phyloP scores from a whole-genome alignment of 345 rosid species.

The Punica granatum region DNA sequence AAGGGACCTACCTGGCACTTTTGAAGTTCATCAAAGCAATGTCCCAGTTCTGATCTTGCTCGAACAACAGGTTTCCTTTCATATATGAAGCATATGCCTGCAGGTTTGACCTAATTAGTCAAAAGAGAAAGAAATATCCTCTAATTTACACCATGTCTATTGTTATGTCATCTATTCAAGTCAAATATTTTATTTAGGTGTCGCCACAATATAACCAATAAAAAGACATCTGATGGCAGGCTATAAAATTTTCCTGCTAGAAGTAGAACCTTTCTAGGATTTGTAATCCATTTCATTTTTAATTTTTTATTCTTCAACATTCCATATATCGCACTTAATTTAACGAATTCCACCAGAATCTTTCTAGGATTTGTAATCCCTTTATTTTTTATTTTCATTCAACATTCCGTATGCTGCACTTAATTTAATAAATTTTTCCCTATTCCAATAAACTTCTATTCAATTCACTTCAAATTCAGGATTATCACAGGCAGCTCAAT shows the following conservation, averaged over 20 bases:
- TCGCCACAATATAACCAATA: background rate
- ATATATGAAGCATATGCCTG: conserved; percentile 99
- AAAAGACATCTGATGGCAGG: background rate
- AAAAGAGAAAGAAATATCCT: conserved; percentile 2
- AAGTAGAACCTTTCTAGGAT: no score
- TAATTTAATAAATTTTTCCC: background rate
- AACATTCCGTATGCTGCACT: no score
- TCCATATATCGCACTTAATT: no score
- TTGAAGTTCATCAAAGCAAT: conserved; percentile 77
- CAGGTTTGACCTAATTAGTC: conserved; percentile 10
- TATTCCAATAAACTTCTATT: background rate
- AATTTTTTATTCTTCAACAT: no score
- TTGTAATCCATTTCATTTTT: no score
- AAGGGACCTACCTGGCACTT: conserved; percentile 75
- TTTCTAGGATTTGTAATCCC: no score
- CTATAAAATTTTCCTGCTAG: no score
- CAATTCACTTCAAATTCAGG: background rate
- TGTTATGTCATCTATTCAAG: background rate
- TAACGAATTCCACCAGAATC: no score
- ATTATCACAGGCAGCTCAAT: background rate
- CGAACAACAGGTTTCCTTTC: conserved; percentile 91
- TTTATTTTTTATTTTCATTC: no score
- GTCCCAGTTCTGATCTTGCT: conserved; percentile 95
- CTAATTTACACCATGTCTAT: conserved; percentile 1
- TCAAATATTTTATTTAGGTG: background rate